phyloP scores from a whole-genome alignment of 345 rosid species.

The Chamaenerion angustifolium region DNA sequence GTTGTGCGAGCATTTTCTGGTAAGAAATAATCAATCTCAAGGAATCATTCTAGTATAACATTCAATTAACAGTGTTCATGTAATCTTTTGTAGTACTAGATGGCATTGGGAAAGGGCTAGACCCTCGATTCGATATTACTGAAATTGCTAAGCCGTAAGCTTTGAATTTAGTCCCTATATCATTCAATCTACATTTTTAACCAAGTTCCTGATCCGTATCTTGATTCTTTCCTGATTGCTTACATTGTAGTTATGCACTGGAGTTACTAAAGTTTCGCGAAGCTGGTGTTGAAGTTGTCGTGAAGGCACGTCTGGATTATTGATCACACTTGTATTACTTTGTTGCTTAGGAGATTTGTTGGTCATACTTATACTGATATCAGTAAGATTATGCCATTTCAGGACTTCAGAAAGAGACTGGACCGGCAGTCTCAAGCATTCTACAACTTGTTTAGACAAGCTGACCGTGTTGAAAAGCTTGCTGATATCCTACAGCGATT shows the following conservation, averaged over 20 bases:
- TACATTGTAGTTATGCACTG: constrained; percentile 64
- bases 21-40: constrained; percentile 8
- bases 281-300: constrained; percentile 88
- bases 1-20: constrained; percentile 99
- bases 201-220: background rate
- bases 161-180: constrained; percentile 5
- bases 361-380: no score
- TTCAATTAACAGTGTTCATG: background rate
- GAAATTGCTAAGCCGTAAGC: constrained; percentile 98
- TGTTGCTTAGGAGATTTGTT: no score
- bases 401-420: constrained; percentile 91
- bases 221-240: constrained; percentile 9
- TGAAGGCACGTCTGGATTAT: constrained; percentile 41
- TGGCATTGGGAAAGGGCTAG: constrained; percentile 99
- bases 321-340: no score
- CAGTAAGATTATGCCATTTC: constrained; percentile 9
- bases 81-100: constrained; percentile 54
- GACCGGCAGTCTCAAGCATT: constrained; percentile 89
- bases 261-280: constrained; percentile 81
- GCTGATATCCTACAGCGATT: constrained; percentile 69
- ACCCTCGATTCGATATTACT: constrained; percentile 91
- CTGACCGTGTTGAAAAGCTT: constrained; percentile 86
- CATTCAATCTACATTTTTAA: no score
- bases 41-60: no score
- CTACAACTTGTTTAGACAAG: constrained; percentile 91